Conservation (phyloP, 139 green algal species). For the Tetradesmus obliquus region DNA sequence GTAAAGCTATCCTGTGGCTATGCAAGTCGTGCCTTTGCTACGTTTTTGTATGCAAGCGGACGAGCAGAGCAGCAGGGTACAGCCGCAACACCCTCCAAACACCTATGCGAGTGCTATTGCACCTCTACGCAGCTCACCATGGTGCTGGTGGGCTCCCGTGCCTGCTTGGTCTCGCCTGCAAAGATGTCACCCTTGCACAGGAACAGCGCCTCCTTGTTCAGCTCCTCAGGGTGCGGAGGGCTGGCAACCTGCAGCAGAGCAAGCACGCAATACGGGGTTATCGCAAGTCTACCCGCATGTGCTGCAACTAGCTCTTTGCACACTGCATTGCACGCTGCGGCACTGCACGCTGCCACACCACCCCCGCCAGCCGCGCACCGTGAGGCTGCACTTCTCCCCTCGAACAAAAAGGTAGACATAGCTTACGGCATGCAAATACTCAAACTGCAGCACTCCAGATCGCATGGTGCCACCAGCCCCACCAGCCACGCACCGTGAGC, state of each 20-base stretch:
- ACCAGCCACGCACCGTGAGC: background rate
- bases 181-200: slow-evolving; percentile 76
- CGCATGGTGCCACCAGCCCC: background rate
- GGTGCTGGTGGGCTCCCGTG: slow-evolving; percentile 51
- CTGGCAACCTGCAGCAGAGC: slow-evolving; percentile 57
- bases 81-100: too few species aligned
- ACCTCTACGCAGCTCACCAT: too few species aligned
- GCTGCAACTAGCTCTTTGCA: too few species aligned
- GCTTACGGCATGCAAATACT: too few species aligned
- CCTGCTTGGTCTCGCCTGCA: slow-evolving; percentile 75
- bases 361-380: background rate
- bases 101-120: too few species aligned
- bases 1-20: too few species aligned
- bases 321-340: too few species aligned
- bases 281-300: too few species aligned
- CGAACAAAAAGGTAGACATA: background rate
- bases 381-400: background rate
- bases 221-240: slow-evolving; percentile 53
- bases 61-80: too few species aligned
- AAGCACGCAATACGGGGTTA: too few species aligned
- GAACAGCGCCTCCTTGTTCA: slow-evolving; percentile 73
- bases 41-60: background rate
- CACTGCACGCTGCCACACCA: background rate
- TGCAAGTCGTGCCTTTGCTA: background rate
- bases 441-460: background rate